These are phyloP conservation scores for Paramecium pentaurelia DNA, from an alignment of 73 alveolate species.

Conservation along the genomic window DNA sequence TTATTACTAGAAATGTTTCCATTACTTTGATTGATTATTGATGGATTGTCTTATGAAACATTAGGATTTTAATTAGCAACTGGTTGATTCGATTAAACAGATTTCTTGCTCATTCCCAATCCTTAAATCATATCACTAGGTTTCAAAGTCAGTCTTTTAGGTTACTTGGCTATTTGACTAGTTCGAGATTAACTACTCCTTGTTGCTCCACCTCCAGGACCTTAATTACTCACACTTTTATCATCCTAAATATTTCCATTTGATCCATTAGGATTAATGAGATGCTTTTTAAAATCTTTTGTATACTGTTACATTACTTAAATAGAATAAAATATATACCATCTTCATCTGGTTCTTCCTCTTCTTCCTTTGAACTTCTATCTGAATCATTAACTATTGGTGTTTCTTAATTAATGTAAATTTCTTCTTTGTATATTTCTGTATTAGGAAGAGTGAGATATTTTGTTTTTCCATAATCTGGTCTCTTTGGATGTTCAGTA, in stretches of 20 bases:
- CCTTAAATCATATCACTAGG: neutral
- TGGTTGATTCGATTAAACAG: neutral
- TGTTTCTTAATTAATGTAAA: neutral
- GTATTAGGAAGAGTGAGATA: slow-evolving; percentile 30
- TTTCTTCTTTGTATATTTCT: neutral
- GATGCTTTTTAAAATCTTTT: neutral
- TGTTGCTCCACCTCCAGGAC: neutral
- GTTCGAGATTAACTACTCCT: neutral
- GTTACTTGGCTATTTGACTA: neutral
- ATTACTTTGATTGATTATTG: neutral
- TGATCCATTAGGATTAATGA: neutral
- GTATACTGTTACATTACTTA: neutral
- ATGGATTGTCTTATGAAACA: neutral
- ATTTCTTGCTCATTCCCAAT: neutral
- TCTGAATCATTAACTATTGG: neutral
- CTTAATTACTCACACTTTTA: neutral
- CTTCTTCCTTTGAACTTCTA: neutral
- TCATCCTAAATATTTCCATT: neutral
- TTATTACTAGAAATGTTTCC: slow-evolving; percentile 1
- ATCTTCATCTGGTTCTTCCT: neutral
- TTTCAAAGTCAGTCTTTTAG: neutral
- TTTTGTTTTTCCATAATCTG: neutral
- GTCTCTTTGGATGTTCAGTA: neutral
- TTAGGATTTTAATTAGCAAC: neutral
- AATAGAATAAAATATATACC: neutral